Evolutionary conservation across 2,329 filamentous ascomycete species (phyloP), one percentile per base, ranked within the genome.

Genomic region (Xylaria sp.): DNA sequence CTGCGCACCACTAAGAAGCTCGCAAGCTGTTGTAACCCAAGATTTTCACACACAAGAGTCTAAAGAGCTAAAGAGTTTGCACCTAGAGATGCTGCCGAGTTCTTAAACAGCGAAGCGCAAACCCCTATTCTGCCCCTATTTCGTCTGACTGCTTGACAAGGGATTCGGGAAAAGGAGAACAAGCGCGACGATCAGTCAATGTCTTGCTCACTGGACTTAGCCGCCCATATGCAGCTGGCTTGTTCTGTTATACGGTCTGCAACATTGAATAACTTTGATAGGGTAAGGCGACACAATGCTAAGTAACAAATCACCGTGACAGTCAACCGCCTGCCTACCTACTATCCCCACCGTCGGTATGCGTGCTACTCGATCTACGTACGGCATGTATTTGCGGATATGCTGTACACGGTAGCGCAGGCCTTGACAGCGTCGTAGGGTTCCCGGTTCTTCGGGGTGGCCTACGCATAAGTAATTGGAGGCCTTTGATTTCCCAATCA

Each of bases 1-100:
- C 59, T 41, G 60, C 63, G 34, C 59, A 64, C 66, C 69, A 69
- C 52, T 69, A 8, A 50, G 41, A 57, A 12, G 46, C 58, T 46
- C 5, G 25, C 58, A 65, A 60, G 6, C 30, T n/a, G 30, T 12
- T 53, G 50, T 13, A 55, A 52, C 45, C 43, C 36, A 58, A 30
- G 65, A 64, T 50, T 36, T 39, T 30, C 41, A 46, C 46, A 46
- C 46, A 52, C 65, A 36, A 43, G 36, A 25, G 43, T 45, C 46
- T 36, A 58, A 55, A 60, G 46, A 36, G 23, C 46, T 36, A 58
- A 55, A 60, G 46, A 36, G 23, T 52, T 60, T 63, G 45, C 36
- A 36, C 57, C 61, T 36, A 65, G 62, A 65, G 55, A 65, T 59
- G 32, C 8, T 43, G 30, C 53, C n/a, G 25, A 13, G 20, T 36